Conservation (phyloP, 805 yeast genomes). For the Sugiyamaella floridensis region DNA sequence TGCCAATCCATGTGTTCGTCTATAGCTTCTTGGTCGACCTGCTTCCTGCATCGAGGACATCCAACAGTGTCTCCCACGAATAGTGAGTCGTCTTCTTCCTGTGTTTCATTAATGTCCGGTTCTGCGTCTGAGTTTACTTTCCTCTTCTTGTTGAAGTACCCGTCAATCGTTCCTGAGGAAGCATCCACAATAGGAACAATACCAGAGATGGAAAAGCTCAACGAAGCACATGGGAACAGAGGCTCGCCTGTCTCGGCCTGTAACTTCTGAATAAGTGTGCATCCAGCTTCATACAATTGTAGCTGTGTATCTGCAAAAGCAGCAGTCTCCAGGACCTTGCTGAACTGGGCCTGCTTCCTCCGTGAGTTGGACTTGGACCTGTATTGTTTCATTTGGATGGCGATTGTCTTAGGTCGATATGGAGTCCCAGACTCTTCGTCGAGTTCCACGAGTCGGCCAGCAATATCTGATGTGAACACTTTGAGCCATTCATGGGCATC, state of each 20-base stretch:
- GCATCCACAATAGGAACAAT: slow-evolving; percentile 4
- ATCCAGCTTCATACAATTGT: slow-evolving; percentile 1
- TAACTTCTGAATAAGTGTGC: background rate
- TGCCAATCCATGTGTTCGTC: slow-evolving; percentile 38
- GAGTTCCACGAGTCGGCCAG: slow-evolving; percentile 61
- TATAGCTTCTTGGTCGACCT: slow-evolving; percentile 13
- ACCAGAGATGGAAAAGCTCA: slow-evolving; percentile 11
- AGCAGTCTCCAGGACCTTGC: slow-evolving; percentile 2
- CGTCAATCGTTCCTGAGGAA: slow-evolving; percentile 2
- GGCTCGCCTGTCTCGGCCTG: slow-evolving; percentile 5
- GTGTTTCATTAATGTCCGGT: slow-evolving; percentile 2
- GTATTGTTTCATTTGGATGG: slow-evolving; percentile 33
- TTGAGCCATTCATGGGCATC: slow-evolving; percentile 74
- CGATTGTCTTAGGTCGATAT: slow-evolving; percentile 51
- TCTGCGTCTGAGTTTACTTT: background rate
- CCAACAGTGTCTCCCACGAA: slow-evolving; percentile 10
- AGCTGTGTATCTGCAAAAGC: slow-evolving; percentile 6
- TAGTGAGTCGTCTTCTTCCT: slow-evolving; percentile 9
- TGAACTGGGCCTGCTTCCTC: slow-evolving; percentile 22
- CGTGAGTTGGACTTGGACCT: slow-evolving; percentile 11
- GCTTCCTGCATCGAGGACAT: slow-evolving; percentile 28
- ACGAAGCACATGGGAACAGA: slow-evolving; percentile 6
- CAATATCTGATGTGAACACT: slow-evolving; percentile 75
- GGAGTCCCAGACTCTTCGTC: slow-evolving; percentile 51
- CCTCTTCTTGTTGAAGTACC: background rate